phyloP scores from a whole-genome alignment of 805 yeast genomes.

The Candida hispaniensis region DNA sequence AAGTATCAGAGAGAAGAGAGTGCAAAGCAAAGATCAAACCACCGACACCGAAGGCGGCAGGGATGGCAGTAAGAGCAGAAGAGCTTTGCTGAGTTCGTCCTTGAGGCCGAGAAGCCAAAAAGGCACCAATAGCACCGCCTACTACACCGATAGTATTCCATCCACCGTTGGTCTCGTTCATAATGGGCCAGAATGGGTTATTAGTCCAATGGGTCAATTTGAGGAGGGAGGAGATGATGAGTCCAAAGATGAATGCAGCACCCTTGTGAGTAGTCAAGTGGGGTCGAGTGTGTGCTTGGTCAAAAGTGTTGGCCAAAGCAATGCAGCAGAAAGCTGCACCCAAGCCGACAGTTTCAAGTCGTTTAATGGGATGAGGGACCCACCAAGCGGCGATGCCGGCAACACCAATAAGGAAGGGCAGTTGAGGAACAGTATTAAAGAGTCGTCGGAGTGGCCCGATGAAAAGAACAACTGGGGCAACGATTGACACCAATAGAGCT shows the following conservation, averaged over 20 bases:
- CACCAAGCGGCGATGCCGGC: conserved; percentile 70
- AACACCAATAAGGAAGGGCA: conserved; percentile 44
- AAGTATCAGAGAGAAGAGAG: conserved; percentile 71
- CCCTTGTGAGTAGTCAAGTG: conserved; percentile 34
- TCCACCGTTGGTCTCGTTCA: conserved; percentile 81
- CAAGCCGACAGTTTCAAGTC: conserved; percentile 53
- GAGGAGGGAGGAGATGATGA: conserved; percentile 58
- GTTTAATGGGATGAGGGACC: conserved; percentile 54
- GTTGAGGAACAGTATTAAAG: conserved; percentile 38
- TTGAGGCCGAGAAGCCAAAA: conserved; percentile 41
- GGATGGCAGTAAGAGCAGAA: conserved; percentile 26
- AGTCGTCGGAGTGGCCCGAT: conserved; percentile 36
- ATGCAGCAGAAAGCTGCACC: conserved; percentile 58
- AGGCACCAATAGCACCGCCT: conserved; percentile 52
- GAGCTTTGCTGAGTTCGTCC: conserved; percentile 19
- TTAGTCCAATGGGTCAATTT: conserved; percentile 72
- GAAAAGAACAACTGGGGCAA: conserved; percentile 48
- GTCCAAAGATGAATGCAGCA: conserved; percentile 56
- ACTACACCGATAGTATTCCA: conserved; percentile 59
- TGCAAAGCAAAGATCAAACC: conserved; percentile 59
- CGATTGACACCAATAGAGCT: conserved; percentile 46
- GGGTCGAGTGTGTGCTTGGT: conserved; percentile 30
- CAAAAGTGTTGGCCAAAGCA: conserved; percentile 46
- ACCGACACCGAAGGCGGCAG: conserved; percentile 63
- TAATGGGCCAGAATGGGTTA: conserved; percentile 94